These are phyloP conservation scores for Hypocrella siamensis DNA, from an alignment of 2,329 filamentous ascomycete species.

Conservation along the genomic window DNA sequence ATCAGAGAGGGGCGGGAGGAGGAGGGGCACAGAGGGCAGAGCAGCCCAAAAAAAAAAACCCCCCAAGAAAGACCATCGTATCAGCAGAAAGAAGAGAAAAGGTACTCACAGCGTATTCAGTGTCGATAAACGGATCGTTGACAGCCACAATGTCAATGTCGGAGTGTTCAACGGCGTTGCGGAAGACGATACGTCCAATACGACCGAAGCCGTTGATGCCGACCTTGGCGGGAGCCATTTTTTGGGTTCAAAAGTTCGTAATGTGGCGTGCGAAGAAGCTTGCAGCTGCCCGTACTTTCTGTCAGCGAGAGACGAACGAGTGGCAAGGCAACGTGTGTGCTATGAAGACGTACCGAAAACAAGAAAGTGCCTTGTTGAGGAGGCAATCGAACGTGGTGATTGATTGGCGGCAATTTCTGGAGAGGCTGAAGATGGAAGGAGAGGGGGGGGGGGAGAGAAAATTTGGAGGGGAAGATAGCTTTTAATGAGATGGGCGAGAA, in stretches of 20 bases:
- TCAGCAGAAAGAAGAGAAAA: not conserved
- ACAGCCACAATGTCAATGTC: constrained; percentile 89
- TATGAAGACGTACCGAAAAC: no score
- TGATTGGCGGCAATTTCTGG: no score
- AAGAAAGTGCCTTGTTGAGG: no score
- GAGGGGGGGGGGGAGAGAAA: no score
- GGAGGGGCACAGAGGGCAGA: not conserved
- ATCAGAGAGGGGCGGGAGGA: constrained; percentile 5
- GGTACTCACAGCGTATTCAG: constrained; percentile 80
- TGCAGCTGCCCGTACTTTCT: no score
- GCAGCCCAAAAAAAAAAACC: not conserved
- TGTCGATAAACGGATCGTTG: constrained; percentile 99
- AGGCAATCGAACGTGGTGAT: no score
- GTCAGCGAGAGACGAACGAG: no score
- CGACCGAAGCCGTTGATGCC: constrained; percentile 99
- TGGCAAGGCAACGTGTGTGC: no score
- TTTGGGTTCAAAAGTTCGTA: constrained; percentile 9
- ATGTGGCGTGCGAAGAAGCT: no score
- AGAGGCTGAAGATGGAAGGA: no score
- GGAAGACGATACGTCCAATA: constrained; percentile 98
- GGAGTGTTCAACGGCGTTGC: constrained; percentile 83
- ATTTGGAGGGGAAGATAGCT: no score
- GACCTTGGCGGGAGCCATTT: constrained; percentile 50
- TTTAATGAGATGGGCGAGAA: no score
- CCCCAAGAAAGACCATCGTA: not conserved